Base-by-base conservation (phyloP, 805 yeast genomes). In the Yarrowia yakushimensis region DNA sequence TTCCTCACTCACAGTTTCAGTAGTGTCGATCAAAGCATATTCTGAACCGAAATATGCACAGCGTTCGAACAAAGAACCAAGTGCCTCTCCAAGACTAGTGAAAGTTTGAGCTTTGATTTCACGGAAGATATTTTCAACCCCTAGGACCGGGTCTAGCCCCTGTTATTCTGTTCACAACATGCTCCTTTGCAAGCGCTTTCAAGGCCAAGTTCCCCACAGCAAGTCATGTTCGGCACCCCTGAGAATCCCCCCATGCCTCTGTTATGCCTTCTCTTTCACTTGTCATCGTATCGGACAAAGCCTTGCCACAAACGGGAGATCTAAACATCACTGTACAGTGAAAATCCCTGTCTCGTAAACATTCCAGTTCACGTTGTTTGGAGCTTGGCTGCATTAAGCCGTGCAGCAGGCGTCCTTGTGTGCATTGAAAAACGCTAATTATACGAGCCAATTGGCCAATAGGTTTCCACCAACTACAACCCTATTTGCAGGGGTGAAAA, bases 291-390 rank as follows among this genome's bases (percentile, higher is more conserved):
- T 43, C 34, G 34, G 34, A 3, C 25, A 42, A 43, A 45, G 52
- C n/a, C 15, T 27, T 15, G 48, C 48, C 31, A 10, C 10, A 15
- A 5, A 3, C 7, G 52, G 36, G 30, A 18, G 3, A 20, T 13
- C 36, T 30, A 18, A 45, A 28, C 52, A 45, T 12, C 25, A 9
- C 52, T 45, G 52, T 45, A 45, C 23, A 23, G 50, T 18, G 52
- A 30, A 27, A 17, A 11, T 43, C 34, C 12, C 52, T 27, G 52
- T 45, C 52, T 30, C 52, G 52, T 45, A 45, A 45, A 45, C 52
- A 45, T 45, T 45, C 52, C 52, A 45, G 20, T 8, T 20, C 52
- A 36, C 52, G 52, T 20, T 20, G 13, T 4, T 15, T 9, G 27
- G 27, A 25, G 46, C 28, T 8, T 18, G 18, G 13, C 12, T 3